Evolutionary conservation across 768 basidiomycete genomes (phyloP), one percentile per base, ranked within the genome.

Genomic region (Auricularia sp.): DNA sequence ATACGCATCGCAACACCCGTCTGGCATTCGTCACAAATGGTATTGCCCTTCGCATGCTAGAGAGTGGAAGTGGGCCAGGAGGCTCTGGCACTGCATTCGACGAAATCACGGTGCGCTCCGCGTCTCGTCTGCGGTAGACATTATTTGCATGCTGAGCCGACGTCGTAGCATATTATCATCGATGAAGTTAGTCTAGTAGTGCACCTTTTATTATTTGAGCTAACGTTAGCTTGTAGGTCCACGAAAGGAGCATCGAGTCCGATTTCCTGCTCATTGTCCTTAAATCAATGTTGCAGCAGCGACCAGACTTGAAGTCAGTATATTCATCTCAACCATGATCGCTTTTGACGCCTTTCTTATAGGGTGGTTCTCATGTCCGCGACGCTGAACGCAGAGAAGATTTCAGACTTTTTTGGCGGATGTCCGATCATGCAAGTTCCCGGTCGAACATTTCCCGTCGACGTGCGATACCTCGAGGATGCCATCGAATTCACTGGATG

Each of bases 281-380:
- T 62, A 93, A 92, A 74, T 87, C 90, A 16, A 77, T 98, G 39
- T 74, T 97, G 62, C 75, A 81, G 63, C 84, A 87, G 67, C 82
- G 91, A 33, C 82, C 87, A 61, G 87, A 96, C 69, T 78, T 99
- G n/a, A 95, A 91, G 93, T 90, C 67, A 65, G 79, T 72, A 6
- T 43, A 18, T 44, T 56, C 36, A 58, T 29, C 29, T 3, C 2
- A 29, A 29, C 29, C 29, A 29, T 29, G 29, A 29, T 29, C 29
- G 29, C 29, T 29, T 29, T 29, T 29, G 29, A 29, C 29, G 29
- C 29, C 29, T 29, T 2, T 29, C 29, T 29, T 29, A 61, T 16
- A 94, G 92, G 75, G 85, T 99, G 47, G 84, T 98, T 16, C 81
- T 98, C 59, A 99, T 99, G 96, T 96, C 93, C 36, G 96, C 97